A percentile compares a stretch with the other conserved stretches of the same genome.
Conservation (phyloP, 768 basidiomycete genomes). For the Butyriboletus loyo region DNA sequence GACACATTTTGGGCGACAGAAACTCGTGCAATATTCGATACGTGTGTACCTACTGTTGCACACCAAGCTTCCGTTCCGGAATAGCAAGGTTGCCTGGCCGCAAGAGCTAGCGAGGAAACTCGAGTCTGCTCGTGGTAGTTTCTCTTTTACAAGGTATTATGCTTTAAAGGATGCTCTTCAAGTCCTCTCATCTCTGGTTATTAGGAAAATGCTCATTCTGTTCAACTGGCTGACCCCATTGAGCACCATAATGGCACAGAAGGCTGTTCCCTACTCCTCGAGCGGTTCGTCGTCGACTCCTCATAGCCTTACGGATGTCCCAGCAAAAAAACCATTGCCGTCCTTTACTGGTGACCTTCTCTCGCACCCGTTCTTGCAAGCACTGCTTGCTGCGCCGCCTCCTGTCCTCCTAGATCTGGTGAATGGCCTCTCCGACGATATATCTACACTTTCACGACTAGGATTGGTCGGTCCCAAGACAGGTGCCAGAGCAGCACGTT, state of each 20-base stretch:
- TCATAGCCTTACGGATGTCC: conserved; percentile 19
- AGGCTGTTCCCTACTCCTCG: conserved; percentile 59
- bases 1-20: conserved; percentile 41
- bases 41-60: conserved; percentile 74
- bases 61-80: conserved; percentile 48
- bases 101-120: conserved; percentile 56
- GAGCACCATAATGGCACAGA: conserved; percentile 67
- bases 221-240: conserved; percentile 85
- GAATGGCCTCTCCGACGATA: conserved; percentile 72
- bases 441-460: conserved; percentile 70
- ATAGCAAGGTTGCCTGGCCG: conserved; percentile 47
- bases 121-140: conserved; percentile 48
- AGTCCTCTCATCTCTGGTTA: conserved; percentile 1
- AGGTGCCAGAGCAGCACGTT: conserved; percentile 67
- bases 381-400: conserved; percentile 75
- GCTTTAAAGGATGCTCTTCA: conserved; percentile 5
- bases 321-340: neutral
- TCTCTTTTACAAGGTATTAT: conserved; percentile 72
- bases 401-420: conserved; percentile 78
- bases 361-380: conserved; percentile 66
- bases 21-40: conserved; percentile 84
- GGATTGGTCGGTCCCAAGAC: conserved; percentile 64
- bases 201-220: conserved; percentile 74
- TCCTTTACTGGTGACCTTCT: conserved; percentile 22
- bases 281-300: conserved; percentile 22